These are phyloP conservation scores for Neoscytalidium dimidiatum DNA, from an alignment of 2,329 filamentous ascomycete species.

Conservation along the genomic window DNA sequence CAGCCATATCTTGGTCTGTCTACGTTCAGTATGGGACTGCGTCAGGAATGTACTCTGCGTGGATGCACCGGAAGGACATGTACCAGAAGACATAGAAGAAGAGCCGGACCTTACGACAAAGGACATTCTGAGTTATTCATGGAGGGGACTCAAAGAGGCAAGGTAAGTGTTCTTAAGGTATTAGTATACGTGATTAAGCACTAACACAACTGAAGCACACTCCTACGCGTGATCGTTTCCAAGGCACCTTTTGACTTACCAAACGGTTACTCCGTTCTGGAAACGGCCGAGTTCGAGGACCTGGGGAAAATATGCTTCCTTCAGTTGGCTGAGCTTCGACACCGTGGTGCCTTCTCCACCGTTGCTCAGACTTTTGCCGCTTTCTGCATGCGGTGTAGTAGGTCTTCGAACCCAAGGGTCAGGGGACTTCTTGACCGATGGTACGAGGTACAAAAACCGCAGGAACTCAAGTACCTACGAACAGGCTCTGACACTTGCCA, in stretches of 20 bases:
- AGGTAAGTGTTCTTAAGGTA: slow-evolving; percentile 57
- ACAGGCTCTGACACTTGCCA: too few species aligned
- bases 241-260: slow-evolving; percentile 37
- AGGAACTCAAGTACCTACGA: too few species aligned
- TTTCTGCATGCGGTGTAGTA: slow-evolving; percentile 70
- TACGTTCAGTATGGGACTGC: slow-evolving; percentile 72
- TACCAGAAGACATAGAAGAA: slow-evolving; percentile 74
- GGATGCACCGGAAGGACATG: slow-evolving; percentile 89
- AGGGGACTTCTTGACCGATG: slow-evolving; percentile 60
- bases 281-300: slow-evolving; percentile 57
- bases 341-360: slow-evolving; percentile 90
- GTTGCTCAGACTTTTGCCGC: slow-evolving; percentile 84
- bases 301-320: slow-evolving; percentile 77
- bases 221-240: slow-evolving; percentile 56
- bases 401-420: slow-evolving; percentile 50
- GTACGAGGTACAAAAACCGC: slow-evolving; percentile 68
- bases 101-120: slow-evolving; percentile 76
- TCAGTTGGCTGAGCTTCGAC: slow-evolving; percentile 79
- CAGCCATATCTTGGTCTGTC: slow-evolving; percentile 59
- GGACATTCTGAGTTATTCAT: slow-evolving; percentile 90
- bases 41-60: slow-evolving; percentile 82
- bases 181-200: background rate
- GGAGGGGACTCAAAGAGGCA: slow-evolving; percentile 91
- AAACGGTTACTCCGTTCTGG: slow-evolving; percentile 25
- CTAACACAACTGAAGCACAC: slow-evolving; percentile 57